These are phyloP conservation scores for Trametes elegans DNA, from an alignment of 768 basidiomycete genomes.

Conservation along the genomic window DNA sequence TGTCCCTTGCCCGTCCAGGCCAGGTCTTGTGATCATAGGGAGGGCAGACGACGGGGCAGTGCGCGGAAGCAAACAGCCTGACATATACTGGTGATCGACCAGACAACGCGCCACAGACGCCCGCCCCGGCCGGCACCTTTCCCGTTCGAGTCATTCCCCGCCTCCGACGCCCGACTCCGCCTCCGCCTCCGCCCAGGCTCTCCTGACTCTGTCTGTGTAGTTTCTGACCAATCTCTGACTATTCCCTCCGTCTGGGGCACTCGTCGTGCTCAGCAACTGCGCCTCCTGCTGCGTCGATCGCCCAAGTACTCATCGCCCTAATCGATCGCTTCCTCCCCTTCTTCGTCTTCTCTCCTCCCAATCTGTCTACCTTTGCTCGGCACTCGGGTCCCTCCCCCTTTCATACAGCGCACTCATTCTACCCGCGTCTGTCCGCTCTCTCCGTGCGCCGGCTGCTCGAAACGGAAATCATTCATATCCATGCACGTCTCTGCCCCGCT, in stretches of 20 bases:
- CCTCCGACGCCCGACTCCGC: neutral
- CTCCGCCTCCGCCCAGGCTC: neutral
- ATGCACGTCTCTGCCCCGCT: neutral
- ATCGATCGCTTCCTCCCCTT: neutral
- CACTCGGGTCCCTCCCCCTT: neutral
- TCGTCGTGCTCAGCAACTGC: too few species aligned
- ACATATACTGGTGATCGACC: conserved; percentile 10
- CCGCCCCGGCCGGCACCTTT: conserved; percentile 4
- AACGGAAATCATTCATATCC: neutral
- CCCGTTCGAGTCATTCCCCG: conserved; percentile 4
- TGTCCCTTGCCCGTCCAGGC: neutral
- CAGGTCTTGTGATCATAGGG: neutral
- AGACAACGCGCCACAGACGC: conserved; percentile 5
- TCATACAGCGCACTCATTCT: neutral
- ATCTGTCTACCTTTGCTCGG: neutral
- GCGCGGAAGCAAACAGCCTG: conserved; percentile 16
- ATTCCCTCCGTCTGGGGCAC: too few species aligned
- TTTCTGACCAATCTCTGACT: neutral
- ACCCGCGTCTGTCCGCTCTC: neutral
- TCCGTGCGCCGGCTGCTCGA: neutral
- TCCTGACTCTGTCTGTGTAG: neutral
- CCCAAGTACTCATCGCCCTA: neutral
- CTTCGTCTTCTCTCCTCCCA: neutral
- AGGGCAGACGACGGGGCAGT: conserved; percentile 1
- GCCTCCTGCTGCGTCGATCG: neutral